phyloP scores from a whole-genome alignment of 2,329 filamentous ascomycete genomes.

The Phaeophleospora eucalypticola region DNA sequence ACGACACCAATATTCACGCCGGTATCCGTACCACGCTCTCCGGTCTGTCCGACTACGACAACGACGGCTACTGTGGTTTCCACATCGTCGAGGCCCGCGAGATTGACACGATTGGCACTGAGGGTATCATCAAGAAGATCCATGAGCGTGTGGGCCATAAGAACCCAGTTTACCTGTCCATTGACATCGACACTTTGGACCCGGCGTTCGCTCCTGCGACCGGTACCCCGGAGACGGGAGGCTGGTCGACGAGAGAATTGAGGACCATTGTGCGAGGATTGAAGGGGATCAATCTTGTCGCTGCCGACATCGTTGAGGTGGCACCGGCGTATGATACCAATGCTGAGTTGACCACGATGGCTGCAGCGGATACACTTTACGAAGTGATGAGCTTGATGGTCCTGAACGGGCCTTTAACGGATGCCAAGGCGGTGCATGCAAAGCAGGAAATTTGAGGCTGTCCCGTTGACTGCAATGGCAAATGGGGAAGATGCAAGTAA shows the following conservation, averaged over 20 bases:
- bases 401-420: slow-evolving; percentile 66
- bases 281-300: slow-evolving; percentile 65
- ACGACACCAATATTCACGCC: slow-evolving; percentile 83
- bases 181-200: slow-evolving; percentile 86
- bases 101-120: slow-evolving; percentile 61
- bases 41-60: slow-evolving; percentile 75
- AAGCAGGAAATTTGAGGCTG: slow-evolving; percentile 25
- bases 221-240: slow-evolving; percentile 71
- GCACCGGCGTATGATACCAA: slow-evolving; percentile 70
- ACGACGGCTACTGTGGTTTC: slow-evolving; percentile 81
- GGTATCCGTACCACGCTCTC: slow-evolving; percentile 80
- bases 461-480: too few relatives aligned
- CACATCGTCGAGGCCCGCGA: slow-evolving; percentile 73
- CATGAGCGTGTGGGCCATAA: slow-evolving; percentile 61
- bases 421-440: slow-evolving; percentile 29
- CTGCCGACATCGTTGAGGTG: slow-evolving; percentile 70
- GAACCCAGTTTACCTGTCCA: slow-evolving; percentile 73
- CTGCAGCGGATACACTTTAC: slow-evolving; percentile 66
- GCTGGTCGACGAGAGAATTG: slow-evolving; percentile 70
- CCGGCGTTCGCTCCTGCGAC: slow-evolving; percentile 76
- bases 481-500: slow-evolving; percentile 2
- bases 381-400: slow-evolving; percentile 82
- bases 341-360: slow-evolving; percentile 70
- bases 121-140: slow-evolving; percentile 76
- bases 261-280: slow-evolving; percentile 67